Evolutionary conservation across 2,329 filamentous ascomycete species (phyloP).

Genomic region (Sclerotinia glacialis): DNA sequence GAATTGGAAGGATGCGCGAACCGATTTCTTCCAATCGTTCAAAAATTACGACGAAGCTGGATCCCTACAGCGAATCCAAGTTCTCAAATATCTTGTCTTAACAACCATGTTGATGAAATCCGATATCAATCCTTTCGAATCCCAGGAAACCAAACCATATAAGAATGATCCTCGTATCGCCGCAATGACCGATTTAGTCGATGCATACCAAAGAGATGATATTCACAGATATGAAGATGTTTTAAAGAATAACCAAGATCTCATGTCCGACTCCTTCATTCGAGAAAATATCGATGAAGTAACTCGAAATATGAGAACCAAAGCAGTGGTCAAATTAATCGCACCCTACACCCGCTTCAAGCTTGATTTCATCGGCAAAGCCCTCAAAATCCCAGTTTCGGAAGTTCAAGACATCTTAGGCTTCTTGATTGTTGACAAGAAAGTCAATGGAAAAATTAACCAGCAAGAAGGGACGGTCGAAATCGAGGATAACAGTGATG

Average conservation of each 20-base stretch:
- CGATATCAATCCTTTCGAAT: conserved; percentile 97
- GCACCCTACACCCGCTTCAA: conserved; percentile 94
- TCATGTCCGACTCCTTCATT: conserved; percentile 90
- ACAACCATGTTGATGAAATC: conserved; percentile 99
- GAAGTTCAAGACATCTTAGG: conserved; percentile 96
- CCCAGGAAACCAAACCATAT: conserved; percentile 97
- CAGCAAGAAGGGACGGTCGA: conserved; percentile 81
- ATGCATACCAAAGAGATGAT: conserved; percentile 93
- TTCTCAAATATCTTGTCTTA: conserved; percentile 92
- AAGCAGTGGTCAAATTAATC: conserved; percentile 88
- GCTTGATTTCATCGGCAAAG: conserved; percentile 79
- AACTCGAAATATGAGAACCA: conserved; percentile 95
- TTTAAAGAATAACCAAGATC: conserved; percentile 80
- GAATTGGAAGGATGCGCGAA: conserved; percentile 97
- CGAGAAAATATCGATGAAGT: conserved; percentile 99
- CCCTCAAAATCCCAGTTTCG: conserved; percentile 77
- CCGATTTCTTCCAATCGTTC: conserved; percentile 98
- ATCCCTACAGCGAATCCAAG: conserved; percentile 92
- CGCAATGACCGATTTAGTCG: conserved; percentile 95
- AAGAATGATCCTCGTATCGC: conserved; percentile 92
- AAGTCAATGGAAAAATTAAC: conserved; percentile 84
- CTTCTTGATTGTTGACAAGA: conserved; percentile 87
- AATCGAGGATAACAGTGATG: conserved; percentile 71
- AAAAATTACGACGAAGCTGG: conserved; percentile 98
- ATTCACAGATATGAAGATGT: conserved; percentile 89